Base-by-base conservation (phyloP, 2,329 filamentous ascomycete species). In the Amesomyces nigricolor region DNA sequence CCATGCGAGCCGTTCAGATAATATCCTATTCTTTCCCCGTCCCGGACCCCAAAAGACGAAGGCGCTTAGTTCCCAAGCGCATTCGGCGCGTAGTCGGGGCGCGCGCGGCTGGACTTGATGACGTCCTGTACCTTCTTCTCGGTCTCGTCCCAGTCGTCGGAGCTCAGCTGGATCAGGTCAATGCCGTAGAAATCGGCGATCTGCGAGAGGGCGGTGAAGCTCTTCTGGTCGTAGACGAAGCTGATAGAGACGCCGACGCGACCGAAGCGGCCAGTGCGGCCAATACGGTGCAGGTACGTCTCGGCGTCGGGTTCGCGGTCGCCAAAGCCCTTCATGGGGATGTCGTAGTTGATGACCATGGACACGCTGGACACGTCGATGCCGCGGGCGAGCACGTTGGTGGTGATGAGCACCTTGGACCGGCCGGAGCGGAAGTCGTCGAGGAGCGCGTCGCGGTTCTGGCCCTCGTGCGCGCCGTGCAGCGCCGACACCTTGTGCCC, bases 321-420 rank as follows among this genome's bases (percentile, higher is more conserved):
- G 16, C 87, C 84, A 32, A 80, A 66, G 40, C 87, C 85, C 67
- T 87, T 86, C 77, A 87, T 88, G 22, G 87, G 87, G 56, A 90
- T 87, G 64, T 90, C 87, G 73, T 99, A 99, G 77, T 99, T 99
- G 78, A 99, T 91, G 52, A 99, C 94, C 86, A 99, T 94, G 9
- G 91, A 96, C 13, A 99, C 94, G 29, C 74, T 95, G 72, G 69
- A 97, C 76, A 85, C 82, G 67, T 99, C 94, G 66, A 99, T 97
- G 69, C 94, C 94, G 68, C 94, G 91, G 8, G 94, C 89, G 56
- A 99, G 81, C 38, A 99, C 91, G 67, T 99, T 99, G 64, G 94
- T 99, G 1, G 94, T 95, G 67, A 99, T 96, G 59, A 99, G 85
- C 8, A 99, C 94, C 76, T 99, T 99, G 66, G 90, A 90, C 57